Evolutionary conservation across 306 rosid species (phyloP).

Genomic region (Potentilla sterilis): DNA sequence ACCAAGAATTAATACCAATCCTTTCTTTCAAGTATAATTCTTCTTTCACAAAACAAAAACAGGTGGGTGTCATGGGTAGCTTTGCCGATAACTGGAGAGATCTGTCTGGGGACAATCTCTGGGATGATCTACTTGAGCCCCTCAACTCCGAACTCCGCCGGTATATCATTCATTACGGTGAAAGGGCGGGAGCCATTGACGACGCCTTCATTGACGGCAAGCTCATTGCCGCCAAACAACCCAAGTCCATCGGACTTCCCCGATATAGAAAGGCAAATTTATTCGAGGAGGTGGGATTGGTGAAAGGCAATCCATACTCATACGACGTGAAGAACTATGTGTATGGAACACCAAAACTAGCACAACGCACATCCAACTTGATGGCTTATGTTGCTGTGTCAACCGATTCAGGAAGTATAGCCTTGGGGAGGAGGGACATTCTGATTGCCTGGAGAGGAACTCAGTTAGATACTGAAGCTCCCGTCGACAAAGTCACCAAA

Average conservation of each 20-base stretch:
- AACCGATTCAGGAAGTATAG: constrained; percentile 52
- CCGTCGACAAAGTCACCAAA: constrained; percentile 23
- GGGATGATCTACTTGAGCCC: constrained; percentile 47
- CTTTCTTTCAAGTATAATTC: not conserved
- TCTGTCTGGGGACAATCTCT: constrained; percentile 36
- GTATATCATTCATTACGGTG: constrained; percentile 53
- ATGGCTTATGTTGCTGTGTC: constrained; percentile 63
- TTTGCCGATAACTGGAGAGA: constrained; percentile 24
- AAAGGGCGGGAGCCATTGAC: constrained; percentile 59
- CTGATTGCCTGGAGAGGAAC: constrained; percentile 76
- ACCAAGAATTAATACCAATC: not conserved
- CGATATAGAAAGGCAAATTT: constrained; percentile 32
- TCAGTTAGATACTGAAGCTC: constrained; percentile 37
- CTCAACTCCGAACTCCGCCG: constrained; percentile 44
- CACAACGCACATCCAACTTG: constrained; percentile 43
- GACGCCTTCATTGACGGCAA: constrained; percentile 40
- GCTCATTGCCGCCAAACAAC: too few species aligned
- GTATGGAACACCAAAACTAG: constrained; percentile 39
- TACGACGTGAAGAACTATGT: constrained; percentile 41
- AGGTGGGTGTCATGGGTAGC: not conserved
- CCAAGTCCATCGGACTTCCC: constrained; percentile 24
- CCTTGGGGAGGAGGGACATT: constrained; percentile 67
- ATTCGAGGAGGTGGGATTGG: constrained; percentile 43
- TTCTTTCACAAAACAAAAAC: not conserved
- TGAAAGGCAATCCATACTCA: constrained; percentile 37